Percentiles rank a stretch among this genome's conserved stretches.
These are phyloP conservation scores for Colletotrichum sp. DNA, from an alignment of 2,329 filamentous ascomycete genomes.

Conservation along the genomic window DNA sequence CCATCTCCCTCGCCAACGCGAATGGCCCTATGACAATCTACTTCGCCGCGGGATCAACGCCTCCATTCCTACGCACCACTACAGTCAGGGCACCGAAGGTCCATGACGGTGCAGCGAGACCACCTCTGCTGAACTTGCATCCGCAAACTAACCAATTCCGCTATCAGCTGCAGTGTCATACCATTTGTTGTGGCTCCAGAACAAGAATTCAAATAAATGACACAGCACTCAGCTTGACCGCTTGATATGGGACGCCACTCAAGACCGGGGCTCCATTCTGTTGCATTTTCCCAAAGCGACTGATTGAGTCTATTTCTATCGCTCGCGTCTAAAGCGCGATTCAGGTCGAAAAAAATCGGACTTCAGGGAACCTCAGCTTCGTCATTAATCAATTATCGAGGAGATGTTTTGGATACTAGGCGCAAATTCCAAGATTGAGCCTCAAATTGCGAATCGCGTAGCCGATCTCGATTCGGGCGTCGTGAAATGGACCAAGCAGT, in stretches of 20 bases:
- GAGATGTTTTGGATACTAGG: neutral
- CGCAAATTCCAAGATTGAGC: neutral
- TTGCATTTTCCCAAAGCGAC: neutral
- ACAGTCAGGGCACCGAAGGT: neutral
- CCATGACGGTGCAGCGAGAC: neutral
- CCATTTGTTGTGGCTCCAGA: neutral
- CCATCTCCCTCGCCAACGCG: conserved; percentile 8
- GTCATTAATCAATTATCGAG: neutral
- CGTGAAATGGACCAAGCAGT: neutral
- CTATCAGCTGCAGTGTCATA: conserved; percentile 13
- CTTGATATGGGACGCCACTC: neutral
- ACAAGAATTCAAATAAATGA: neutral
- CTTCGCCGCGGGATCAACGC: neutral
- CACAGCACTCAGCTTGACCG: conserved; percentile 7
- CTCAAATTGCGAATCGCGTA: neutral
- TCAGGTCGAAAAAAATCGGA: neutral
- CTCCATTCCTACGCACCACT: neutral
- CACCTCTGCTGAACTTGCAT: neutral
- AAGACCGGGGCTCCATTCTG: neutral
- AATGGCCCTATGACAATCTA: conserved; percentile 5
- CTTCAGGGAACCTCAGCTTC: neutral
- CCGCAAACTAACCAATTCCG: conserved; percentile 6
- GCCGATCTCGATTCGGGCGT: neutral
- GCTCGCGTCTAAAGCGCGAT: neutral
- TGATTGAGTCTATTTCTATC: neutral